These are phyloP conservation scores for Ricinus communis DNA, from an alignment of 345 rosid species.

Conservation along the genomic window DNA sequence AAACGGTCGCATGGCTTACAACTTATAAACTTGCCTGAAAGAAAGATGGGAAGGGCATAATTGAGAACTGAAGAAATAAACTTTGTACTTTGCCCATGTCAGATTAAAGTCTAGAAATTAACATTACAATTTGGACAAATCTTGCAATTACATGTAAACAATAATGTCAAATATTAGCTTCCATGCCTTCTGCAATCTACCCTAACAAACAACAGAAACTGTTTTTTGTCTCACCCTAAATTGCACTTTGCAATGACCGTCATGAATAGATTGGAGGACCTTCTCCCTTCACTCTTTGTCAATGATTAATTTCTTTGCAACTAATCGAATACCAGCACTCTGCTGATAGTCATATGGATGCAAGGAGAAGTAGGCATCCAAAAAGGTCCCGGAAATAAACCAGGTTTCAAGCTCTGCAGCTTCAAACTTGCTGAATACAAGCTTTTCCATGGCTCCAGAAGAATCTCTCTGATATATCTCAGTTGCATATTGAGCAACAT, in stretches of 20 bases:
- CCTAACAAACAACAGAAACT: constrained; percentile 3
- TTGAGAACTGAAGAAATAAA: too few species aligned
- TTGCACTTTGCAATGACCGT: neutral
- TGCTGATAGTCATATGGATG: constrained; percentile 75
- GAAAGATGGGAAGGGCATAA: too few species aligned
- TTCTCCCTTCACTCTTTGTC: constrained; percentile 17
- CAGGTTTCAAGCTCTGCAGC: constrained; percentile 48
- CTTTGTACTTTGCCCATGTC: neutral
- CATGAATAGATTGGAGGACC: neutral
- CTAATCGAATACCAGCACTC: constrained; percentile 67
- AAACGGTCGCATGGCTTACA: too few species aligned
- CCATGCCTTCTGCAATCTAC: neutral
- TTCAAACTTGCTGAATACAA: constrained; percentile 46
- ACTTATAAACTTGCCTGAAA: too few species aligned
- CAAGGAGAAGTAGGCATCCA: constrained; percentile 67
- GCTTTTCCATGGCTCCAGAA: constrained; percentile 52
- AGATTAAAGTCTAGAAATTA: neutral
- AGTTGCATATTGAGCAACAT: constrained; percentile 47
- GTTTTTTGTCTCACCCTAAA: constrained; percentile 1
- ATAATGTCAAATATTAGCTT: neutral
- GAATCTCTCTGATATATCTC: constrained; percentile 64
- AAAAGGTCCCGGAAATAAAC: constrained; percentile 40
- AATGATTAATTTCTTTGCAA: constrained; percentile 60
- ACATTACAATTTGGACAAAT: neutral
- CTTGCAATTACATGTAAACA: neutral